Base-by-base conservation (phyloP, 805 yeast species). In the Ogataea nakhonphanomensis region DNA sequence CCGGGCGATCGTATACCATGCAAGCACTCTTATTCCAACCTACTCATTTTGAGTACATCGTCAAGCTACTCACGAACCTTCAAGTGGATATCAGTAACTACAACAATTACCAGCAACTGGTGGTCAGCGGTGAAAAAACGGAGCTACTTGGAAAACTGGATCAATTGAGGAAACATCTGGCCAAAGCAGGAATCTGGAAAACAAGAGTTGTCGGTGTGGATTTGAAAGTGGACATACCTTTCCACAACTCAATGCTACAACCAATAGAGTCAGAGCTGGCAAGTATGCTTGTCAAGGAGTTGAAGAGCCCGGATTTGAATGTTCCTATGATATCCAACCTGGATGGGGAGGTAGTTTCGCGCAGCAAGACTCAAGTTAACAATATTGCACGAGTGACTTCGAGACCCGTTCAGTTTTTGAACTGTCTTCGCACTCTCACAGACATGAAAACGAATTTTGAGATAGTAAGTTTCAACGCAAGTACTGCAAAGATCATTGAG, bases 101-200 rank as follows among this genome's bases (percentile, higher is more conserved):
- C 17, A 65, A 65, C 49, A 58, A 57, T 20, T 57, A 55, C 33
- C 62, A 61, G 31, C 69, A 65, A 39, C 42, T 63, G 11, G 69
- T 62, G 7, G 55, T 64, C 4, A 53, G 63, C 23, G 69, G 69
- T 2, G 36, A 29, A 13, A 34, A 38, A 7, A 21, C 29, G 1
- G 51, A 52, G n/a, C 35, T 61, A 5, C 9, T 27, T 3, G 33
- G 44, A 6, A 45, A 50, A 12, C 13, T 60, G 0, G 24, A 32
- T 10, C 34, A 42, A 14, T 20, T 61, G 9, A 44, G 44, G 12
- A 28, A 35, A 5, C 27, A 26, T 10, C 30, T 58, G 5, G 49
- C 49, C 1, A 28, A 35, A 2, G 25, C 42, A 22, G 44, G 47
- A 12, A 42, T 48, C 17, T 48, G 59, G 61, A 49, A 52, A 32